Evolutionary conservation across 1,139 yeast genomes (phyloP).

Genomic region (Magnusiomyces tetraspermus): DNA sequence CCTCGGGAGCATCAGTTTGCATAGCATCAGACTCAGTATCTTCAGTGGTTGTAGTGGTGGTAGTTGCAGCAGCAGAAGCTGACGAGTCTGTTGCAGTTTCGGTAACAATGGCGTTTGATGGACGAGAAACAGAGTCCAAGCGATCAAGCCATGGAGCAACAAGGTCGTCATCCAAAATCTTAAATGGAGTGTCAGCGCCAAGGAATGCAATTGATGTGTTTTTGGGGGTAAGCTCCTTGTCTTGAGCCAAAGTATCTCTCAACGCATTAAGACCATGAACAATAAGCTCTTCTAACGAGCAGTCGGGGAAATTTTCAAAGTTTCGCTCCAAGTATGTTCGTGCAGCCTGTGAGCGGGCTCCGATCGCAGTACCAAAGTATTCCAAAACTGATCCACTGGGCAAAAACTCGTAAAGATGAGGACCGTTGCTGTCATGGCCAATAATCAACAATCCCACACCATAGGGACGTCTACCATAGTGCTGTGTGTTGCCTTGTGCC

Average conservation of each 20-base stretch:
- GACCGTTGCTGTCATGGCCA: slow-evolving; percentile 92
- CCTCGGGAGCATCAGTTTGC: slow-evolving; percentile 12
- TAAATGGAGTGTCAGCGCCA: slow-evolving; percentile 67
- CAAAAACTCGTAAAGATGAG: slow-evolving; percentile 89
- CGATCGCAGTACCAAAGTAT: slow-evolving; percentile 89
- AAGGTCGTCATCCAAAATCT: slow-evolving; percentile 74
- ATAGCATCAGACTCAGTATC: slow-evolving; percentile 18
- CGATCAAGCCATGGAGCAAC: slow-evolving; percentile 69
- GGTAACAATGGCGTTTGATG: slow-evolving; percentile 12
- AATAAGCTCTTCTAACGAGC: slow-evolving; percentile 63
- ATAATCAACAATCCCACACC: slow-evolving; percentile 78
- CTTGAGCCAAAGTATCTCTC: slow-evolving; percentile 90
- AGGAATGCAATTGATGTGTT: slow-evolving; percentile 90
- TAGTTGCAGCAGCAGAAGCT: too few relatives aligned
- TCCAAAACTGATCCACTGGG: slow-evolving; percentile 93
- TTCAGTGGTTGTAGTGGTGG: slow-evolving; percentile 20
- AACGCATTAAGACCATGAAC: slow-evolving; percentile 84
- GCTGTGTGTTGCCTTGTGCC: slow-evolving; percentile 94
- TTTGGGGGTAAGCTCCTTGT: slow-evolving; percentile 72
- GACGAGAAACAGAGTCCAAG: slow-evolving; percentile 46
- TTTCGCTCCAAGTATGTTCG: slow-evolving; percentile 87
- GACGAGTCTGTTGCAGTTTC: background rate
- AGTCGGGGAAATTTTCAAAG: slow-evolving; percentile 54
- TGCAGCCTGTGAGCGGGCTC: slow-evolving; percentile 99
- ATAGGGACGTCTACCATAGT: slow-evolving; percentile 92